phyloP scores from a whole-genome alignment of 352 stramenopile species.

The Phytophthora multivora region DNA sequence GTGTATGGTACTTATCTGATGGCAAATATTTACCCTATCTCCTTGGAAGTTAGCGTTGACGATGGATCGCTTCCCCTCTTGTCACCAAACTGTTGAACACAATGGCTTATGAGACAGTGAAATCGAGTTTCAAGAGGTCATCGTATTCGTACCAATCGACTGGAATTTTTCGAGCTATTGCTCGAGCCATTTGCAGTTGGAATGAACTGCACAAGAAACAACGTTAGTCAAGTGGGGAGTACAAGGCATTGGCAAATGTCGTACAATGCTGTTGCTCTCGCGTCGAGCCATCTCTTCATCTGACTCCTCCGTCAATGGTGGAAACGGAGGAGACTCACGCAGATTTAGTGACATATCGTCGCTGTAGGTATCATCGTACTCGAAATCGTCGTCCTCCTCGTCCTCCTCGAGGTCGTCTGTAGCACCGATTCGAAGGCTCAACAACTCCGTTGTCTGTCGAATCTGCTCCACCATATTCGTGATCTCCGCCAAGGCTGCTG shows the following conservation, averaged over 20 bases:
- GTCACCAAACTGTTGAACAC: conserved; percentile 15
- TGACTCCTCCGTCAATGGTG: conserved; percentile 56
- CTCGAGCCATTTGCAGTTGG: conserved; percentile 2
- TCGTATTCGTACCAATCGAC: conserved; percentile 12
- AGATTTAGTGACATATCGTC: conserved; percentile 17
- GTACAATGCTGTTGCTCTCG: conserved; percentile 61
- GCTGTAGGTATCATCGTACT: conserved; percentile 38
- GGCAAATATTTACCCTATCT: not conserved
- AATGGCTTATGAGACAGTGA: not conserved
- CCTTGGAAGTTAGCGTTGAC: conserved; percentile 1
- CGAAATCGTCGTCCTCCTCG: conserved; percentile 55
- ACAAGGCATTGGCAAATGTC: not conserved
- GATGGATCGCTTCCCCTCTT: conserved; percentile 19
- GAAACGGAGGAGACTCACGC: conserved; percentile 17
- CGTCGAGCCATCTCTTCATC: conserved; percentile 67
- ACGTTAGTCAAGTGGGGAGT: conserved; percentile 1
- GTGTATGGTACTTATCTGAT: no score
- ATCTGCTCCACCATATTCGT: conserved; percentile 76
- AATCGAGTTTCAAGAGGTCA: not conserved
- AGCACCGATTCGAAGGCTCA: conserved; percentile 48
- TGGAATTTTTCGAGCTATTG: conserved; percentile 11
- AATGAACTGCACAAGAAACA: conserved; percentile 23
- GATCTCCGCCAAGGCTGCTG: conserved; percentile 65
- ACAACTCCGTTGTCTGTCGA: conserved; percentile 60
- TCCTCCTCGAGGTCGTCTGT: conserved; percentile 48